Base-by-base conservation (phyloP, 768 basidiomycete genomes). In the Coprinopsis sp. region DNA sequence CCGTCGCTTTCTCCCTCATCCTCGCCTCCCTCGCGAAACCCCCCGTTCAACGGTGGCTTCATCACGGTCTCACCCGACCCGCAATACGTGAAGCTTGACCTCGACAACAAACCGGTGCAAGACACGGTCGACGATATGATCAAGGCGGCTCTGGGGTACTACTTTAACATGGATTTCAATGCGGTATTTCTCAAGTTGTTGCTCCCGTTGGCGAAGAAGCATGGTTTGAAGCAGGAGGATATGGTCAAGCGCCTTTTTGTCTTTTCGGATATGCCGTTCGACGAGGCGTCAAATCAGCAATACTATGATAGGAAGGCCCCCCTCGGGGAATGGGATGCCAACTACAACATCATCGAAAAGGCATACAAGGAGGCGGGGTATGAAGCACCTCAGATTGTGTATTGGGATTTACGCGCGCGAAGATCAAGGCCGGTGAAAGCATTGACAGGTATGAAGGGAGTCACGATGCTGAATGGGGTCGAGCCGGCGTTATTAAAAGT, bases 241-340 rank as follows among this genome's bases (percentile, higher is more conserved):
- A 87, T 88, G 84, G 74, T 88, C 65, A 81, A 84, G 65, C 75
- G 82, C 4, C 64, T 88, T 0, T 87, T 89, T 57, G 71, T 88
- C 33, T 88, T 90, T 59, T 77, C 78, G 2, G 84, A 88, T 57
- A 87, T 88, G 86, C 85, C 86, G 63, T 88, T 88, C 52, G 82
- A 87, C 42, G 27, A 24, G 7, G 54, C 58, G 13, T 8, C 16
- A 6, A 18, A 7, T 14, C 36, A 46, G 18, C 22, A 27, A 30
- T 33, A 38, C 6, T n/a, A n/a, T n/a, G n/a, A n/a, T n/a, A n/a
- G 33, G 45, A 14, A 44, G 16, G 8, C 23, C 42, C 2, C 40
- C 51, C n/a, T n/a, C 0, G 46, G 47, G 7, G 29, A 53, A 0
- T 86, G 82, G 81, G 70, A 76, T 54, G 87, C 84, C 30, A 84